Evolutionary conservation across 768 basidiomycete genomes (phyloP), one percentile per base, ranked within the genome.

Genomic region (Pisolithus tinctorius): DNA sequence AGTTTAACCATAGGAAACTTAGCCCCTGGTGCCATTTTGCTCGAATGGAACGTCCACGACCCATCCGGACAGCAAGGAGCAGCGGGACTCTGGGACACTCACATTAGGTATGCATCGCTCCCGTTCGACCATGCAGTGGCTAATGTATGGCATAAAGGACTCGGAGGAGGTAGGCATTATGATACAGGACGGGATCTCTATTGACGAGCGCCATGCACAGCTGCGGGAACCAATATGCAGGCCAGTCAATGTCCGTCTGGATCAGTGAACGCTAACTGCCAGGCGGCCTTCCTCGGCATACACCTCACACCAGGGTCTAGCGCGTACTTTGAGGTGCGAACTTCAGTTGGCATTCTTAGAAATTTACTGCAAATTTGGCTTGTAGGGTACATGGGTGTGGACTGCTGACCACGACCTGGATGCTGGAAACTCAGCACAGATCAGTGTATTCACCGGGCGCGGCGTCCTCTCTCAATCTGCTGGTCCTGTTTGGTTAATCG

Each of bases 401-500:
- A 67, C 78, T 10, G 84, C 86, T 8, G 88, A 90, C 59, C 88
- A 90, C 58, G 80, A 86, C 52, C 70, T 88, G 13, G 87, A 89
- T 50, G 70, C 70, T 17, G 60, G 69, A 43, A 72, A 74, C 6
- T 48, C 58, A n/a, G 61, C 69, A n/a, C 78, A 82, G 59, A 64
- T 82, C 44, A 72, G 77, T 2, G 55, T 85, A 13, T 88, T 60
- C 58, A 78, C 76, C 27, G 88, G 83, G 1, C 77, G 87, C 26
- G 87, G 87, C 5, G 79, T 88, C 31, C 69, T 86, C 13, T 84
- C 82, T 0, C 79, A 88, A 60, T 84, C 83, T 11, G 69, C 72
- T n/a, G 87, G 87, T 1, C 87, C 87, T 0, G 83, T 87, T 29
- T 88, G 86, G 86, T 58, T 89, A 66, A 79, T 88, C 57, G 88